Evolutionary conservation across 2,329 filamentous ascomycete species (phyloP).

Genomic region (Graphilbum ipis-grandicollis): DNA sequence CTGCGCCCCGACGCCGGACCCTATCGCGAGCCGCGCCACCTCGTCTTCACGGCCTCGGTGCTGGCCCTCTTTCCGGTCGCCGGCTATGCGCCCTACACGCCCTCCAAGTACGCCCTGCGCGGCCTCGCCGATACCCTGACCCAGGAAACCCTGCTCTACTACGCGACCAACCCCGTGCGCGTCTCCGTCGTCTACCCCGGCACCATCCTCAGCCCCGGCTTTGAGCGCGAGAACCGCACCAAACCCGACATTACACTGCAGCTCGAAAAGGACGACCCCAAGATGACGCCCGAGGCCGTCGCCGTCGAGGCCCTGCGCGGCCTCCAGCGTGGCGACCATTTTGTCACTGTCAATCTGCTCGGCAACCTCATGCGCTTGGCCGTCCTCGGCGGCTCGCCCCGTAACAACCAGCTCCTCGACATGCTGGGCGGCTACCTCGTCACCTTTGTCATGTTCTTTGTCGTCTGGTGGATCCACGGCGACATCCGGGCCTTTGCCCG

Average conservation of each 20-base stretch:
- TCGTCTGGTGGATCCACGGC: slow-evolving; percentile 34
- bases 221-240: slow-evolving; percentile 54
- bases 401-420: slow-evolving; percentile 44
- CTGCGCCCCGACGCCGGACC: slow-evolving; percentile 31
- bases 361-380: slow-evolving; percentile 54
- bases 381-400: slow-evolving; percentile 33
- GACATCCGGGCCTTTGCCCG: slow-evolving; percentile 39
- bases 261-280: slow-evolving; percentile 68
- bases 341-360: slow-evolving; percentile 59
- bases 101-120: slow-evolving; percentile 71
- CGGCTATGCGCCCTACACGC: slow-evolving; percentile 72
- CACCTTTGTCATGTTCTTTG: slow-evolving; percentile 39
- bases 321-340: slow-evolving; percentile 64
- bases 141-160: slow-evolving; percentile 77
- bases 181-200: slow-evolving; percentile 74
- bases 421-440: slow-evolving; percentile 36
- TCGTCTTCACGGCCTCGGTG: slow-evolving; percentile 75
- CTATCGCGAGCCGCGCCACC: slow-evolving; percentile 44
- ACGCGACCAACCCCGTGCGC: slow-evolving; percentile 43
- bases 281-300: slow-evolving; percentile 62
- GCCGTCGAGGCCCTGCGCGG: slow-evolving; percentile 52
- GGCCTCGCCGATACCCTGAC: slow-evolving; percentile 67
- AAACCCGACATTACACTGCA: slow-evolving; percentile 69
- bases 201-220: slow-evolving; percentile 62
- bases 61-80: slow-evolving; percentile 59